Percentiles rank a stretch among this genome's conserved stretches.
These are phyloP conservation scores for Cladophialophora chaetospira DNA, from an alignment of 2,329 filamentous ascomycete genomes.

Conservation along the genomic window DNA sequence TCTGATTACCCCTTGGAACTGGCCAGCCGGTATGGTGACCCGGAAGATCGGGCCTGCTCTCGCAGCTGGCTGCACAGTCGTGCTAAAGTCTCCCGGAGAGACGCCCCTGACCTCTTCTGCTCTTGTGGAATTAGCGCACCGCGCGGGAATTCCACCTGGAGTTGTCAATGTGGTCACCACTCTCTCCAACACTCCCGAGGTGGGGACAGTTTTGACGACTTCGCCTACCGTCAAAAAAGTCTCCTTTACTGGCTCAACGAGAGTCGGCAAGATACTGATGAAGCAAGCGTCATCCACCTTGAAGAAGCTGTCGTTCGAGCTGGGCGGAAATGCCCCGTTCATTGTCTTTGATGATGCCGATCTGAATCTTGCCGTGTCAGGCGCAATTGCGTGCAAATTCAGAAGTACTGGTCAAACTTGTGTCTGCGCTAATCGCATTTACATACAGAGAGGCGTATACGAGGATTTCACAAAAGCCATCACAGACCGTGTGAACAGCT, in stretches of 20 bases:
- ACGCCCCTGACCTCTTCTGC: conserved; percentile 63
- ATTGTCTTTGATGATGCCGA: conserved; percentile 65
- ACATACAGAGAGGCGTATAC: conserved; percentile 64
- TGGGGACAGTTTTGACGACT: conserved; percentile 52
- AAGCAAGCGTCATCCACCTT: conserved; percentile 59
- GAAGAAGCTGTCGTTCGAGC: conserved; percentile 65
- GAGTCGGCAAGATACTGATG: conserved; percentile 63
- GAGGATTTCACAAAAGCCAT: conserved; percentile 60
- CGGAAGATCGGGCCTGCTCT: conserved; percentile 68
- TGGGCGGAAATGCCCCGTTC: conserved; percentile 66
- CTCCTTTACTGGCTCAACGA: conserved; percentile 60
- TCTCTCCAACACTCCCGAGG: conserved; percentile 40
- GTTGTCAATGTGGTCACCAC: conserved; percentile 63
- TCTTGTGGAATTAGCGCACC: conserved; percentile 60
- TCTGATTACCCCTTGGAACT: conserved; percentile 72
- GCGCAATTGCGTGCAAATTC: conserved; percentile 11
- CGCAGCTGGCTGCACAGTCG: conserved; percentile 68
- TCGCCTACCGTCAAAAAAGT: conserved; percentile 62
- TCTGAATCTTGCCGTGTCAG: conserved; percentile 43
- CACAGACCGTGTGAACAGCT: conserved; percentile 53
- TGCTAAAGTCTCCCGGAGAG: conserved; percentile 69
- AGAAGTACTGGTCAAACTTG: conserved; percentile 35
- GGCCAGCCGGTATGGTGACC: conserved; percentile 68
- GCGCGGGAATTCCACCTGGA: conserved; percentile 59
- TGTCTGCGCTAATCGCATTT: conserved; percentile 66